Conservation (phyloP, 2,329 filamentous ascomycete genomes). For the Ceratocystis ficicola region DNA sequence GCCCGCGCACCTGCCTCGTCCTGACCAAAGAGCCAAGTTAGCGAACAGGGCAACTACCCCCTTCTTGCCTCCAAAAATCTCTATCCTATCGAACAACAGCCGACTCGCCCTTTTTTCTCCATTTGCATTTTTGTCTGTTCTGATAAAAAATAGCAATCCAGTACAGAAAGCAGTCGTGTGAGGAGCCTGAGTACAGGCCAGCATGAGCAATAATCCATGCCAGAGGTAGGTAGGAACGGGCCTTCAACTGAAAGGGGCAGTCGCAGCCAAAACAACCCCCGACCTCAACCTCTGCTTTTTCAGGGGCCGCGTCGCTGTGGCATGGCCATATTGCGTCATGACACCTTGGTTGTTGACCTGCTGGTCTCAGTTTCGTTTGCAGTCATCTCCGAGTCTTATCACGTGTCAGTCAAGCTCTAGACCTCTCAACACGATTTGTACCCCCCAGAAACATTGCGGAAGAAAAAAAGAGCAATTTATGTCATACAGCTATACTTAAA, state of each 20-base stretch:
- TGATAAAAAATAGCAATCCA: too few relatives aligned
- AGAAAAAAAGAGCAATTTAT: not conserved
- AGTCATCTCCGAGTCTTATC: not conserved
- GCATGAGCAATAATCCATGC: not conserved
- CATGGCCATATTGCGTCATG: not conserved
- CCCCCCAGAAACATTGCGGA: not conserved
- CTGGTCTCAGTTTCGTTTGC: not conserved
- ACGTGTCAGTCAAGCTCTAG: not conserved
- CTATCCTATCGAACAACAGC: not conserved
- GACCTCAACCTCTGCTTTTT: not conserved
- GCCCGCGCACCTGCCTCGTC: conserved; percentile 6
- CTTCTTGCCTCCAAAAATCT: not conserved
- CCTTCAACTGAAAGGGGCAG: not conserved
- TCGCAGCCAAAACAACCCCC: not conserved
- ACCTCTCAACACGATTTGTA: not conserved
- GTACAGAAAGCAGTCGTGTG: too few relatives aligned
- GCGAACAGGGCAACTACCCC: conserved; percentile 1
- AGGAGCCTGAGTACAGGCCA: not conserved
- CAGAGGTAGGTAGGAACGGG: not conserved
- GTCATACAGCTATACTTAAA: too few relatives aligned
- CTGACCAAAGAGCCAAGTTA: not conserved
- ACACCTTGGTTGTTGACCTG: not conserved
- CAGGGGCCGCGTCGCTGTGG: too few relatives aligned
- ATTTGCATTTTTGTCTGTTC: not conserved
- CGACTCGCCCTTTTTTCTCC: not conserved